These are phyloP conservation scores for Backusella liffmaniae DNA, from an alignment of 192 early-diverging fungal species.

Conservation along the genomic window DNA sequence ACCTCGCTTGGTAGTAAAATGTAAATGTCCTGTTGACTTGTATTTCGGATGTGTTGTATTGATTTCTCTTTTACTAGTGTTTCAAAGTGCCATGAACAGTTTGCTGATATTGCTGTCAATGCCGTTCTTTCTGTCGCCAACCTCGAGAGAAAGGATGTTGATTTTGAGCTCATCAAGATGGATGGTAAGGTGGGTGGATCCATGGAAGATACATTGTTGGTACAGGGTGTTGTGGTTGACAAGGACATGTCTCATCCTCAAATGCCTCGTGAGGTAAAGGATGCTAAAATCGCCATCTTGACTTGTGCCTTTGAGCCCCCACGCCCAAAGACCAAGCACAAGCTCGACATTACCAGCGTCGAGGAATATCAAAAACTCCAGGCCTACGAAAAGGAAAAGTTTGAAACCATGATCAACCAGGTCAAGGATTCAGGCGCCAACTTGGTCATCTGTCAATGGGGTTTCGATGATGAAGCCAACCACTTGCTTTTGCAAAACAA, in stretches of 20 bases:
- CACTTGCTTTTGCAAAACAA: conserved; percentile 97
- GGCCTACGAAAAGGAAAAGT: conserved; percentile 93
- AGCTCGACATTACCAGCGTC: conserved; percentile 97
- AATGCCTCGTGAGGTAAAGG: conserved; percentile 95
- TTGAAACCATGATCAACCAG: conserved; percentile 94
- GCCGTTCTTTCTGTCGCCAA: conserved; percentile 97
- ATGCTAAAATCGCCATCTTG: conserved; percentile 97
- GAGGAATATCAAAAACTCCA: conserved; percentile 99
- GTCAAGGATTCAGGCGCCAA: conserved; percentile 99
- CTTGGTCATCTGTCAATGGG: conserved; percentile 99
- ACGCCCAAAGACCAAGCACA: conserved; percentile 99
- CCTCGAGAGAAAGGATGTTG: conserved; percentile 98
- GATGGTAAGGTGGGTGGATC: conserved; percentile 99
- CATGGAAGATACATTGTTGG: conserved; percentile 87
- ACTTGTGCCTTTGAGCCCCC: conserved; percentile 99
- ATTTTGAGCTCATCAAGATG: conserved; percentile 99
- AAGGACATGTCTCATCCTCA: conserved; percentile 99
- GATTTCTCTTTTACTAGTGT: conserved; percentile 57
- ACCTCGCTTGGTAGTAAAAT: conserved; percentile 99
- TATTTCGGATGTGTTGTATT: neutral
- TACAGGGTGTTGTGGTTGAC: conserved; percentile 98
- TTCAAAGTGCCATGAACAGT: conserved; percentile 97
- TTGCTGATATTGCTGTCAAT: conserved; percentile 97
- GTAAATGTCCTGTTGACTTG: conserved; percentile 33
- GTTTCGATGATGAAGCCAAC: conserved; percentile 99